Evolutionary conservation across 108 stramenopile species (phyloP), one percentile per base, ranked within the genome.

Genomic region (Stephanodiscus minutulus): DNA sequence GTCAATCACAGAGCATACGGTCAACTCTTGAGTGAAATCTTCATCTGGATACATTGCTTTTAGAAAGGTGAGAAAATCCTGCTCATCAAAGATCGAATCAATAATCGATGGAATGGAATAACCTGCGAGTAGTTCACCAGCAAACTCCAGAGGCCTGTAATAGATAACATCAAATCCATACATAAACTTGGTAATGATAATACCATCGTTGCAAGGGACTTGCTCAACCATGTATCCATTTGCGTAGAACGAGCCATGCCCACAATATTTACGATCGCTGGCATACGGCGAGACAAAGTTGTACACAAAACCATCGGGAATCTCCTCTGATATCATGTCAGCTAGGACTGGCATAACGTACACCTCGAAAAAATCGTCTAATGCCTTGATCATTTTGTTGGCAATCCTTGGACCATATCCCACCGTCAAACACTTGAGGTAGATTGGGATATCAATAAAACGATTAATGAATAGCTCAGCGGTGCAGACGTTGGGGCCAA

Each of bases 131-230:
- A 77, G 47, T 24, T 46, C 54, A 35, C 46, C 61, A 59, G 52
- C 46, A 36, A 57, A 77, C 7, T 58, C 63, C 20, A 48, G 31
- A 43, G 68, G 68, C 60, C 70, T 69, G 76, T 64, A 77, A 68
- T 68, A 77, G 18, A 77, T 65, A 0, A 77, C 21, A 70, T 77
- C 76, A 22, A 77, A 77, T 28, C 76, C 76, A 69, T 70, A 77
- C 31, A 55, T 64, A 48, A 70, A 77, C 37, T 77, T 64, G 13
- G 76, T 77, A 31, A 77, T 35, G 33, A 65, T 56, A 33, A 63
- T 70, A 20, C 76, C 76, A 41, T 77, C 69, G 2, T 33, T 28
- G 28, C 61, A 67, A 21, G 12, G 33, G 12, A 50, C 63, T 69
- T 77, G 76, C 28, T 70, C 46, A 12, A 70, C 68, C 15, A 77